Percentiles rank a stretch among this genome's conserved stretches.
Evolutionary conservation across 2,329 filamentous ascomycete genomes (phyloP).

Genomic region (Monilinia fructigena): DNA sequence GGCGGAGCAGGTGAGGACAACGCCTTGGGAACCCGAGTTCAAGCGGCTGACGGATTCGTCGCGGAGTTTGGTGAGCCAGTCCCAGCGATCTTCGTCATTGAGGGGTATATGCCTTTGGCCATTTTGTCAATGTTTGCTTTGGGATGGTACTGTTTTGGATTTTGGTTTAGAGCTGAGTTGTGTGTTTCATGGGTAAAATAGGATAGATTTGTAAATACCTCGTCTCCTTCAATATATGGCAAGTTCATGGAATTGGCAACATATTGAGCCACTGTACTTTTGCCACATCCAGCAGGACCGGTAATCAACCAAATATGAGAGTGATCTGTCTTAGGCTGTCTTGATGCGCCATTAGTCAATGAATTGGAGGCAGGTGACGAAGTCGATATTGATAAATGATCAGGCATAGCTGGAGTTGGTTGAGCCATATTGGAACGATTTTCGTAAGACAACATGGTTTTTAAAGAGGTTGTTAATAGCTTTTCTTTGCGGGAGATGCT

Average conservation of each 20-base stretch:
- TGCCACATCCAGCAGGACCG: conserved; percentile 76
- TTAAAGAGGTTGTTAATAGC: not conserved
- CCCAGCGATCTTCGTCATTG: conserved; percentile 93
- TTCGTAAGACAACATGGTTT: conserved; percentile 38
- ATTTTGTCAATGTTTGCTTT: conserved; percentile 87
- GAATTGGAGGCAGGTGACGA: conserved; percentile 24
- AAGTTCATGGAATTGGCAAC: conserved; percentile 61
- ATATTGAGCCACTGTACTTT: conserved; percentile 70
- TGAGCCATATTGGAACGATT: conserved; percentile 34
- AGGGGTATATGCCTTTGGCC: conserved; percentile 75
- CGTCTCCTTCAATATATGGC: conserved; percentile 75
- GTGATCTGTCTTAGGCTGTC: conserved; percentile 33
- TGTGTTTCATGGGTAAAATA: not conserved
- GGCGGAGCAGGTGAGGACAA: conserved; percentile 96
- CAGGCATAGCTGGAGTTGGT: conserved; percentile 31
- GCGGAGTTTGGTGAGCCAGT: conserved; percentile 83
- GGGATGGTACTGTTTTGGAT: conserved; percentile 63
- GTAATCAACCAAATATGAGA: conserved; percentile 81
- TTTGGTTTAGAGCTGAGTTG: conserved; percentile 8
- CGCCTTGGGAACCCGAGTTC: conserved; percentile 58
- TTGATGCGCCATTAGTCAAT: conserved; percentile 27
- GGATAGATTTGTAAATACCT: conserved; percentile 53
- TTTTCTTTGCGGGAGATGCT: conserved; percentile 1
- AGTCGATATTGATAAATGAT: conserved; percentile 33
- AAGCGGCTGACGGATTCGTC: conserved; percentile 62